phyloP scores from a whole-genome alignment of 108 stramenopile species.

The Skeletonema potamos region DNA sequence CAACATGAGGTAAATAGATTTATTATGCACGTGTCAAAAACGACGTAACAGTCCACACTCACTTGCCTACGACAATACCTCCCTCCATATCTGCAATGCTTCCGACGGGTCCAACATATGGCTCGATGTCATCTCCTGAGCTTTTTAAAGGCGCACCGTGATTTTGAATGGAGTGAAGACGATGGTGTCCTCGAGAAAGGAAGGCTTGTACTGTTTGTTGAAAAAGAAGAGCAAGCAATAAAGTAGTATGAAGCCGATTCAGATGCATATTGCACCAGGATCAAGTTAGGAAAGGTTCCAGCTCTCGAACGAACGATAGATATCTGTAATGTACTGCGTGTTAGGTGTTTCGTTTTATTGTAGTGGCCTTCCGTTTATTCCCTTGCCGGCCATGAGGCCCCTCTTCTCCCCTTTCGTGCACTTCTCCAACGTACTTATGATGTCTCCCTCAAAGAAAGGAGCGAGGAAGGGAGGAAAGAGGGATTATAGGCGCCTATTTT shows the following conservation, averaged over 20 bases:
- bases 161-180: neutral
- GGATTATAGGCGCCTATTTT: too few relatives aligned
- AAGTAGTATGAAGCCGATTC: neutral
- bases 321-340: too few relatives aligned
- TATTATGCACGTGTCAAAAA: too few relatives aligned
- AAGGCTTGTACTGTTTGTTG: neutral
- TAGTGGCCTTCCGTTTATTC: too few relatives aligned
- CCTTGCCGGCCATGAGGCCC: too few relatives aligned
- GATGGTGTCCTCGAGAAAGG: neutral
- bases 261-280: neutral
- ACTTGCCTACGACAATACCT: constrained; percentile 5
- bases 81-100: constrained; percentile 6
- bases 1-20: too few relatives aligned
- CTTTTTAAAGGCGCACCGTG: neutral
- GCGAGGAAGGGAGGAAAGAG: too few relatives aligned
- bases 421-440: too few relatives aligned
- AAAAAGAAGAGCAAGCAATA: neutral
- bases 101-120: constrained; percentile 8
- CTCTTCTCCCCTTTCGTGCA: too few relatives aligned
- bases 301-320: too few relatives aligned
- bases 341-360: too few relatives aligned
- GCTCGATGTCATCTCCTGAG: constrained; percentile 2
- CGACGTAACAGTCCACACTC: neutral
- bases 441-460: too few relatives aligned
- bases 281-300: neutral